These are phyloP conservation scores for Medicago lupulina DNA, from an alignment of 306 rosid genomes.

Conservation along the genomic window DNA sequence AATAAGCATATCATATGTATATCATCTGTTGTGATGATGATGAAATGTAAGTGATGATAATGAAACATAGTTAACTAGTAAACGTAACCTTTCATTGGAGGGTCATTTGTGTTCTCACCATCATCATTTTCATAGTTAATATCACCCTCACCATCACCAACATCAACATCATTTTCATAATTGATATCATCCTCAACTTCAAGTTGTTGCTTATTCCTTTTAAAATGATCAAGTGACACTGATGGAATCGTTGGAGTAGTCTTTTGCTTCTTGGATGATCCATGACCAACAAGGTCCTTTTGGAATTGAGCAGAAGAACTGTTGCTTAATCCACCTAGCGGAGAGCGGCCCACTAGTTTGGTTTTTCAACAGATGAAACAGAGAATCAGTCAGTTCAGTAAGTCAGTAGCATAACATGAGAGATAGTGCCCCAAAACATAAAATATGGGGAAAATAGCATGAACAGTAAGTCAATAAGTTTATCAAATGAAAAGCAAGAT, in stretches of 20 bases:
- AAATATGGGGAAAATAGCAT: neutral
- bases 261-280: constrained; percentile 4
- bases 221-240: constrained; percentile 1
- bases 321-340: constrained; percentile 55
- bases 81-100: neutral
- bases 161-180: neutral
- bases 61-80: neutral
- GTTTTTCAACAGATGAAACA: constrained; percentile 45
- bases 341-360: constrained; percentile 66
- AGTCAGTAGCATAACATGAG: constrained; percentile 3
- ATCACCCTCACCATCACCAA: neutral
- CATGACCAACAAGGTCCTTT: constrained; percentile 8
- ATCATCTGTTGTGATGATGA: neutral
- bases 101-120: neutral
- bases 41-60: too few relatives aligned
- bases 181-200: neutral
- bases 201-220: neutral
- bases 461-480: neutral
- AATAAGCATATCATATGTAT: neutral
- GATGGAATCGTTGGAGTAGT: neutral
- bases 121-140: neutral
- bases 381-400: neutral
- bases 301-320: constrained; percentile 46
- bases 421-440: neutral
- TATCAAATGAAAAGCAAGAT: neutral